Percentiles rank a stretch among this genome's conserved stretches.
Conservation (phyloP, 202 grass and related monocot species). For the Eragrostis tef region DNA sequence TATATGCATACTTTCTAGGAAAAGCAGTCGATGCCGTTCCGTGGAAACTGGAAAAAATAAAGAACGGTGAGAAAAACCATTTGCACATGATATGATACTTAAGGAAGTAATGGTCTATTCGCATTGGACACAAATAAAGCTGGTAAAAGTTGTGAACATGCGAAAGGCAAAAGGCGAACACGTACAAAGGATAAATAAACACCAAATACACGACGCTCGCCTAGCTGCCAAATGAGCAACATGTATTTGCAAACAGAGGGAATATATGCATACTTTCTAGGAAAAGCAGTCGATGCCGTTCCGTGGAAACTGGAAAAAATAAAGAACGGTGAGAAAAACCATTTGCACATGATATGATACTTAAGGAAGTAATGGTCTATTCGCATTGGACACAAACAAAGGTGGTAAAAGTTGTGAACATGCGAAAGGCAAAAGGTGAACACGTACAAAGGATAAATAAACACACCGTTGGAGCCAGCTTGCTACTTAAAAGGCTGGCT, state of each 20-base stretch:
- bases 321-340: background rate
- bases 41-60: too few relatives aligned
- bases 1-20: too few relatives aligned
- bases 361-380: constrained; percentile 26
- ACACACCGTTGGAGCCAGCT: constrained; percentile 45
- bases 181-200: constrained; percentile 31
- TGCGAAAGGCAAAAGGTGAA: constrained; percentile 47
- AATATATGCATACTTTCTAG: too few relatives aligned
- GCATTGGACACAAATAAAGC: constrained; percentile 11
- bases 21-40: too few relatives aligned
- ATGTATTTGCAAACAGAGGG: too few relatives aligned
- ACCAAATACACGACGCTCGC: background rate
- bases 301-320: too few relatives aligned
- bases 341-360: background rate
- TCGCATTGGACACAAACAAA: constrained; percentile 13
- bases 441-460: constrained; percentile 29
- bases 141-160: constrained; percentile 34
- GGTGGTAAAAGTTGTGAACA: constrained; percentile 30
- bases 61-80: constrained; percentile 6
- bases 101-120: constrained; percentile 21
- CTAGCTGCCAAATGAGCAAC: too few relatives aligned
- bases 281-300: too few relatives aligned
- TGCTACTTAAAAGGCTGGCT: background rate
- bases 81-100: background rate
- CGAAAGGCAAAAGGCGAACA: constrained; percentile 46